These are phyloP conservation scores for Tetrahymena elliotti DNA, from an alignment of 73 alveolate species.

Conservation along the genomic window DNA sequence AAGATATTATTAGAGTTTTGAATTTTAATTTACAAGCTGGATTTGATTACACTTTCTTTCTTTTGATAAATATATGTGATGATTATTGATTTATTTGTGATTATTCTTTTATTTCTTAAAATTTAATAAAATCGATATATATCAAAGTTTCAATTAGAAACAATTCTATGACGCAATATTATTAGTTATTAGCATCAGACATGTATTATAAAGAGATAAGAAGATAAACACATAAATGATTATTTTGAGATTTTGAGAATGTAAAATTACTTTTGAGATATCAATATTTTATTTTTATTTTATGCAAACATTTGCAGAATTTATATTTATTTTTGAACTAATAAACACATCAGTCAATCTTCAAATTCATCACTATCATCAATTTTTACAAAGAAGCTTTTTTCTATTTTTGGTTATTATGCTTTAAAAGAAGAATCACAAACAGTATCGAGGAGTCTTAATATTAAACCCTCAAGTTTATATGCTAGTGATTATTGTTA, in stretches of 20 bases:
- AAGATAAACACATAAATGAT: too few species aligned
- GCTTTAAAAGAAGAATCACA: not conserved
- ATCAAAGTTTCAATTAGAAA: too few species aligned
- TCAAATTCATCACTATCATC: not conserved
- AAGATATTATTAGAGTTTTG: not conserved
- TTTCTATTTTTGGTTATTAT: not conserved
- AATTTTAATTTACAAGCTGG: not conserved
- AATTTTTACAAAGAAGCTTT: not conserved
- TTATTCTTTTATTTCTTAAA: too few species aligned
- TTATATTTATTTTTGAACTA: too few species aligned
- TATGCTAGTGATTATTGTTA: not conserved
- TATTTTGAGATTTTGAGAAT: too few species aligned
- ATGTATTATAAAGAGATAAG: not conserved
- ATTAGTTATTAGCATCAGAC: not conserved
- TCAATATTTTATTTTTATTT: too few species aligned
- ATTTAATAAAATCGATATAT: not conserved
- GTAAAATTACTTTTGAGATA: too few species aligned
- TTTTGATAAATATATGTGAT: too few species aligned
- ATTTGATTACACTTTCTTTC: not conserved
- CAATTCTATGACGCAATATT: not conserved
- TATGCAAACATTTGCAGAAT: too few species aligned
- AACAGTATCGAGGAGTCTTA: not conserved
- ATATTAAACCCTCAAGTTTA: not conserved
- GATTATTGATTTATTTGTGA: not conserved
- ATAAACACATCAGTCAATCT: not conserved